Percentiles rank a stretch among this genome's conserved stretches.
These are phyloP conservation scores for Erigeron canadensis DNA, from an alignment of 129 eudicot species.

Conservation along the genomic window DNA sequence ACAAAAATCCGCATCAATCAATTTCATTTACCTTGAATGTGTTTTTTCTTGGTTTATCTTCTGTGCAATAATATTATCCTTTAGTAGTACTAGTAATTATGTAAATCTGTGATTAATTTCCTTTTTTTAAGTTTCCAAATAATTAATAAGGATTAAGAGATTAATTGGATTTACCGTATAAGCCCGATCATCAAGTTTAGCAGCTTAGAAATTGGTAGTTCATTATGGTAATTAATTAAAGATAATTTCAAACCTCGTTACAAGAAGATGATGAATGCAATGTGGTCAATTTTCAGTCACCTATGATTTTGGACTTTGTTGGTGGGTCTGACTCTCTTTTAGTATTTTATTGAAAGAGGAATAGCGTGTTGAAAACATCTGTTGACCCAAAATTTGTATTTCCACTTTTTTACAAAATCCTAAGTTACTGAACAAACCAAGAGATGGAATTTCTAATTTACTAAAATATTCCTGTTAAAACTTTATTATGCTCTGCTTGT, in stretches of 20 bases:
- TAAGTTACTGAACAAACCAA: too few relatives aligned
- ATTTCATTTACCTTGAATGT: too few relatives aligned
- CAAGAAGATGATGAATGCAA: too few relatives aligned
- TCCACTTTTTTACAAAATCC: too few relatives aligned
- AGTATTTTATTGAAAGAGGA: too few relatives aligned
- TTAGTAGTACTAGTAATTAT: background rate
- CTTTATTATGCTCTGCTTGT: background rate
- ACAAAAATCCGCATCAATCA: too few relatives aligned
- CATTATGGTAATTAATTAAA: background rate
- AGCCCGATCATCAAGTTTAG: background rate
- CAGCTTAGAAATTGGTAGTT: background rate
- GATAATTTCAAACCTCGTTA: background rate
- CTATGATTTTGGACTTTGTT: too few relatives aligned
- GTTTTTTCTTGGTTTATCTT: background rate
- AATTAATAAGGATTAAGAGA: background rate
- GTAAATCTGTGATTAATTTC: background rate
- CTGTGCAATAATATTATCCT: background rate
- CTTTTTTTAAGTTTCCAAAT: background rate
- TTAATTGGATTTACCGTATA: background rate
- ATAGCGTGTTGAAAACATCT: too few relatives aligned
- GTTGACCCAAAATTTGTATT: too few relatives aligned
- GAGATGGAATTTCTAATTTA: too few relatives aligned
- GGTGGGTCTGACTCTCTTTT: too few relatives aligned
- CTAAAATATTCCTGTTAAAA: background rate
- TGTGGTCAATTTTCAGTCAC: too few relatives aligned